Evolutionary conservation across 306 rosid genomes (phyloP), one percentile per base, ranked within the genome.

Genomic region (Vachellia collinsii): DNA sequence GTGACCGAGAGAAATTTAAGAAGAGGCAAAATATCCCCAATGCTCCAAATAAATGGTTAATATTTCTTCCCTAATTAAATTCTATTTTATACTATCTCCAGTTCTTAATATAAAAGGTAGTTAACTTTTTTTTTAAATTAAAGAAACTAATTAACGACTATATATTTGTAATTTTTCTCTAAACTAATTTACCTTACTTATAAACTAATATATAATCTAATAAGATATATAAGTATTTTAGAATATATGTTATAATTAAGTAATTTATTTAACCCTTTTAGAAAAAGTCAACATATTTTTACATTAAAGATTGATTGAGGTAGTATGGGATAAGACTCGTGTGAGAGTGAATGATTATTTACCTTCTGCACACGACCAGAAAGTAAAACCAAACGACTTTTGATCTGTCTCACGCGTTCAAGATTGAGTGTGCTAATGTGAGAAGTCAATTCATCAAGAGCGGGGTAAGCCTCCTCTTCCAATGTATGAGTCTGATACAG

Each of bases 351-450:
- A 53, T 48, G 79, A 65, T 43, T 38, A 68, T 74, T 4, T 81
- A 94, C 98, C 97, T 92, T 91, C 44, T 91, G 91, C 44, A 91
- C 97, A 39, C 93, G 92, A 56, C 98, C 96, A 4, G 96, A 89
- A 74, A 94, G 91, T 20, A 92, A 86, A 79, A 89, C 97, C 91
- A 94, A 79, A 67, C 97, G 92, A 80, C 92, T 94, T 86, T 94
- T 94, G 78, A 94, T 91, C 53, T 88, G 93, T 68, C 97, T 90
- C 71, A 92, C 97, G 0, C 88, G 90, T 77, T 92, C 97, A 79
- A 94, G 89, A 70, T 89, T 94, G 81, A 92, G 93, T 43, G 93
- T 88, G 79, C 92, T 86, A 39, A 94, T 89, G 69, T 86, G 85
- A 16, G 97, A 85, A 71, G 94, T 92, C 79, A 94, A 81, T 88